Percentiles rank a stretch among this genome's conserved stretches.
Conservation (phyloP, 2,329 filamentous ascomycete species). For the Ophiostoma piceae region DNA sequence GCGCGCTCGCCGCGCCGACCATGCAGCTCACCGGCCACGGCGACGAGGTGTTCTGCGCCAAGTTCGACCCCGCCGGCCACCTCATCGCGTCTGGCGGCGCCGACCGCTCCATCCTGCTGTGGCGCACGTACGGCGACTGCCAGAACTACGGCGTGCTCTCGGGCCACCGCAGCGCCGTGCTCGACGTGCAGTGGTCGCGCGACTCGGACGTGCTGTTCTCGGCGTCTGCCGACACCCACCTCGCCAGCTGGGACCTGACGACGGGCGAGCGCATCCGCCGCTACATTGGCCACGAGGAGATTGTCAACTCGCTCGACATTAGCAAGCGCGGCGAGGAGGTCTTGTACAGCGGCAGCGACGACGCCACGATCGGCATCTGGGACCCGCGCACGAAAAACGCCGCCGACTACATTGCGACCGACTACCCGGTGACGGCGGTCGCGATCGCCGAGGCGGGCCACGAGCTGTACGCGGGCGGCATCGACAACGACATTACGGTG, state of each 20-base stretch:
- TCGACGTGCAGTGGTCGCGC: conserved; percentile 94
- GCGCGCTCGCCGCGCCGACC: conserved; percentile 78
- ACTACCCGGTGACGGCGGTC: conserved; percentile 87
- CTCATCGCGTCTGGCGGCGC: conserved; percentile 91
- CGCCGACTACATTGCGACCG: conserved; percentile 79
- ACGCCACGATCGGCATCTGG: conserved; percentile 92
- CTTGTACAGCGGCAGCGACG: conserved; percentile 85
- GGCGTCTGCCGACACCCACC: conserved; percentile 85
- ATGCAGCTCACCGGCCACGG: conserved; percentile 82
- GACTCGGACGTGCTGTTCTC: conserved; percentile 89
- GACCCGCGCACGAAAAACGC: conserved; percentile 88
- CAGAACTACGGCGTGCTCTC: conserved; percentile 88
- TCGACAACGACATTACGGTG: conserved; percentile 95
- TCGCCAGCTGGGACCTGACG: conserved; percentile 92
- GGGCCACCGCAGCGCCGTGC: conserved; percentile 83
- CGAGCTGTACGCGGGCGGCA: conserved; percentile 88
- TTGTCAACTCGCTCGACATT: conserved; percentile 89
- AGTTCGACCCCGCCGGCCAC: conserved; percentile 83
- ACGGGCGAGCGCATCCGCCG: conserved; percentile 86
- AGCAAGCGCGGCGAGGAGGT: conserved; percentile 87
- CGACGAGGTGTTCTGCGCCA: conserved; percentile 86
- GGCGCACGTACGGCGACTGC: conserved; percentile 87
- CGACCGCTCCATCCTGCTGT: conserved; percentile 91
- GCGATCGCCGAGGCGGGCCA: conserved; percentile 91
- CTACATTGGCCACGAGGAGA: conserved; percentile 88